Evolutionary conservation across 495 filamentous ascomycete species (phyloP).

Genomic region (Polyplosphaeria fusca): DNA sequence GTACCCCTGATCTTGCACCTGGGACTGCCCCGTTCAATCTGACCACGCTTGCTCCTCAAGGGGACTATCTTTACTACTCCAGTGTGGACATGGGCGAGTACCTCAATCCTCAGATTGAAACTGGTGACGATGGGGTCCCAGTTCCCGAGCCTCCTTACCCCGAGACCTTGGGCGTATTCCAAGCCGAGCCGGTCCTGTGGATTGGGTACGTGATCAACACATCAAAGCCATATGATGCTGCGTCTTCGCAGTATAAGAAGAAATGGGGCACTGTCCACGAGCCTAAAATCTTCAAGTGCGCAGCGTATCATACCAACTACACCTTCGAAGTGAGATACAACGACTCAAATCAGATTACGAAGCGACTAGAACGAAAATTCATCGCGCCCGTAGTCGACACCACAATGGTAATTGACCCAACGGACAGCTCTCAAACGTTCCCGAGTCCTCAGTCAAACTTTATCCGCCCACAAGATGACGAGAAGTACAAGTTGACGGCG

Average conservation of each 20-base stretch:
- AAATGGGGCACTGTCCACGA: constrained; percentile 36
- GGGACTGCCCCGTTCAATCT: constrained; percentile 26
- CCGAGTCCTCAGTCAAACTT: constrained; percentile 16
- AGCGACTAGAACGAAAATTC: constrained; percentile 16
- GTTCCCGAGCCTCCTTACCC: constrained; percentile 16
- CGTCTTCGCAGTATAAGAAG: neutral
- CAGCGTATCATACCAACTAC: constrained; percentile 39
- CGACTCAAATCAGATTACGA: constrained; percentile 24
- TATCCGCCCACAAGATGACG: constrained; percentile 19
- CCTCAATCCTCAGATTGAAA: constrained; percentile 22
- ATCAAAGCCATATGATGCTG: constrained; percentile 14
- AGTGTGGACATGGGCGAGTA: constrained; percentile 36
- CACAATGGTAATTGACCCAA: neutral
- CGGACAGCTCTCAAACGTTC: neutral
- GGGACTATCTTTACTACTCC: constrained; percentile 35
- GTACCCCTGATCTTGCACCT: neutral
- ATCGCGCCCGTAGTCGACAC: constrained; percentile 31
- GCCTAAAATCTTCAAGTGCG: constrained; percentile 38
- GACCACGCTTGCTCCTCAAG: constrained; percentile 35
- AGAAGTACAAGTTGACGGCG: constrained; percentile 37
- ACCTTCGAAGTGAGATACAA: constrained; percentile 19
- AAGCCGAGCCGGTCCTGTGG: constrained; percentile 42
- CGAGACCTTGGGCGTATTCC: constrained; percentile 37
- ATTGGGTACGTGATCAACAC: constrained; percentile 42
- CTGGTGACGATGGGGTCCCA: constrained; percentile 17